Evolutionary conservation across 352 stramenopile genomes (phyloP).

Genomic region (Phytophthora chlamydospora): DNA sequence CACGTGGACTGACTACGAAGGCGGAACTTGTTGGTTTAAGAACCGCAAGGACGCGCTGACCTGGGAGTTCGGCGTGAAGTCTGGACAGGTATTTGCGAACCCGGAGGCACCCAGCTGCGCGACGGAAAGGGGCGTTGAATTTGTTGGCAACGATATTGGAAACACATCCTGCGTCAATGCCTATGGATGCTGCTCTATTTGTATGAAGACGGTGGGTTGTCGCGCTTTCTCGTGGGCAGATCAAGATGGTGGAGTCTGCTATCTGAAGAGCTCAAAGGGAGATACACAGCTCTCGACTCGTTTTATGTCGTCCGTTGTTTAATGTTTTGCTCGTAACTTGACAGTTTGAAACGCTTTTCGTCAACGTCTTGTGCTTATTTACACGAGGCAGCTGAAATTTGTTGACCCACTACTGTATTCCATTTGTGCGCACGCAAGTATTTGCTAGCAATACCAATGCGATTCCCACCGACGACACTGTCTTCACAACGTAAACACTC

Average conservation of each 20-base stretch:
- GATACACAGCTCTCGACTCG: constrained; percentile 11
- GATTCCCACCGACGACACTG: constrained; percentile 36
- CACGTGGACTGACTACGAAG: constrained; percentile 54
- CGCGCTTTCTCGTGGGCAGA: constrained; percentile 55
- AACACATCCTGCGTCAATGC: constrained; percentile 20
- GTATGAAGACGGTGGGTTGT: constrained; percentile 38
- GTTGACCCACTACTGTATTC: too few species aligned
- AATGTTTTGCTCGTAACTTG: neutral
- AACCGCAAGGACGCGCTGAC: constrained; percentile 34
- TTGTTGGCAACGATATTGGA: constrained; percentile 24
- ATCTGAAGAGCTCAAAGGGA: constrained; percentile 60
- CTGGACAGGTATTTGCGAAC: constrained; percentile 28
- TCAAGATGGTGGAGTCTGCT: constrained; percentile 56
- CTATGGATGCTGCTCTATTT: constrained; percentile 39
- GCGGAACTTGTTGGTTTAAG: constrained; percentile 63
- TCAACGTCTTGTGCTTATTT: too few species aligned
- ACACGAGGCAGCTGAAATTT: too few species aligned
- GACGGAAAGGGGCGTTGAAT: constrained; percentile 36
- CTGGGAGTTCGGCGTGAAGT: constrained; percentile 21
- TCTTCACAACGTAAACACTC: constrained; percentile 37
- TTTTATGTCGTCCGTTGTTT: constrained; percentile 31
- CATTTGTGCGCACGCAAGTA: too few species aligned
- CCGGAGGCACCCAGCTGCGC: constrained; percentile 29
- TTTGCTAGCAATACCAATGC: constrained; percentile 24
- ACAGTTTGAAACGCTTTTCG: too few species aligned